phyloP scores from a whole-genome alignment of 2,329 filamentous ascomycete genomes.

The Coniochaeta pulveracea region DNA sequence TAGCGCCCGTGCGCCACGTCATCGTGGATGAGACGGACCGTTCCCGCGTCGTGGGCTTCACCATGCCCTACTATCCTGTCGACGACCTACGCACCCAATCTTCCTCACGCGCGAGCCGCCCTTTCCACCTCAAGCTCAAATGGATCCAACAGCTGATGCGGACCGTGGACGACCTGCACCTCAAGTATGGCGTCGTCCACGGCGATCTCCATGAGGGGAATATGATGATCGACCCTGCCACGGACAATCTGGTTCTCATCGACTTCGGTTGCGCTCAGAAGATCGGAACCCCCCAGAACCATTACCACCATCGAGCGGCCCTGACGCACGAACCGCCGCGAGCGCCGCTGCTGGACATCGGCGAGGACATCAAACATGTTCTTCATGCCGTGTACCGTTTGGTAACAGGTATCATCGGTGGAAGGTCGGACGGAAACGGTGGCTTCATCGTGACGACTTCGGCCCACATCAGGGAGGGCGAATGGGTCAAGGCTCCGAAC shows the following conservation, averaged over 20 bases:
- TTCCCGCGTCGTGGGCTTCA: slow-evolving; percentile 12
- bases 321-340: not conserved
- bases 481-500: slow-evolving; percentile 19
- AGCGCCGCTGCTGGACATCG: not conserved
- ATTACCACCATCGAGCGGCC: not conserved
- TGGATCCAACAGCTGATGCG: slow-evolving; percentile 22
- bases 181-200: slow-evolving; percentile 22
- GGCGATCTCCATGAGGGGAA: slow-evolving; percentile 24
- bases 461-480: slow-evolving; percentile 3
- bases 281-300: slow-evolving; percentile 9
- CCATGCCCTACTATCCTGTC: slow-evolving; percentile 18
- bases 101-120: slow-evolving; percentile 12
- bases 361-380: not conserved
- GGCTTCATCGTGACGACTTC: not conserved
- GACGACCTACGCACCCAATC: slow-evolving; percentile 19
- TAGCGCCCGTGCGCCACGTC: not conserved
- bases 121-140: slow-evolving; percentile 21
- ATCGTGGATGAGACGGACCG: slow-evolving; percentile 2
- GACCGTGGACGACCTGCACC: slow-evolving; percentile 23
- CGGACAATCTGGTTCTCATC: slow-evolving; percentile 20
- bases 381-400: not conserved
- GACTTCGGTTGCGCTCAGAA: slow-evolving; percentile 20
- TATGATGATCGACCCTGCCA: slow-evolving; percentile 19
- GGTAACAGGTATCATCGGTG: not conserved
- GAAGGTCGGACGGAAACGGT: no score